Evolutionary conservation across 345 rosid species (phyloP), one percentile per base, ranked within the genome.

Genomic region (Alliaria petiolata): DNA sequence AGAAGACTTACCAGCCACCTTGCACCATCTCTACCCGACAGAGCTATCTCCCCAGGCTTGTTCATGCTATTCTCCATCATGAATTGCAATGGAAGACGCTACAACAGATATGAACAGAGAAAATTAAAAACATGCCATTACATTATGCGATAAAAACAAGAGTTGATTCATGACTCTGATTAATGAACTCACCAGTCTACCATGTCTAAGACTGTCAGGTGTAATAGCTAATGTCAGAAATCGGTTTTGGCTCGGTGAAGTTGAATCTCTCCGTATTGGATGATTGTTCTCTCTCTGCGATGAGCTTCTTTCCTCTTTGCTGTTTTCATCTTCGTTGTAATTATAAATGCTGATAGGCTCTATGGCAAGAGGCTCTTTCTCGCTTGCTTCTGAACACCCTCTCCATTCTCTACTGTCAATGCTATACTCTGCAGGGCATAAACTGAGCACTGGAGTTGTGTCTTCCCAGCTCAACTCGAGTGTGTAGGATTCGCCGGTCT

Each of bases 1-100:
- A 72, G 70, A 62, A 71, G 69, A 63, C 70, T 72, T 33, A 25
- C 70, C 15, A 16, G 35, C 70, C 76, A 72, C 70, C 54, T 72
- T 8, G 62, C 50, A 42, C 70, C 70, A 45, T 35, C 57, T 72
- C 45, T 63, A 55, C 76, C 76, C 45, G 30, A 26, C 22, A 72
- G 3, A 44, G 70, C 25, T 54, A 72, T 63, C 42, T 63, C 70
- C 12, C 70, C 70, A 34, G 70, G 69, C 69, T 19, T 51, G 52
- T 61, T 71, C 76, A 71, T 61, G 17, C 5, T 11, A 62, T 71
- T 62, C 36, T 71, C 76, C 10, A 0, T 40, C 75, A 70, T 70
- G 61, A 71, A 71, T 51, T 40, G 54, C 43, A 62, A 25, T 1
- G 76, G 76, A 62, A 71, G 62, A 51, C 76, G 76, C 76, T 71